Evolutionary conservation across 352 stramenopile species (phyloP), one percentile per base, ranked within the genome.

Genomic region (Phytophthora idaei): DNA sequence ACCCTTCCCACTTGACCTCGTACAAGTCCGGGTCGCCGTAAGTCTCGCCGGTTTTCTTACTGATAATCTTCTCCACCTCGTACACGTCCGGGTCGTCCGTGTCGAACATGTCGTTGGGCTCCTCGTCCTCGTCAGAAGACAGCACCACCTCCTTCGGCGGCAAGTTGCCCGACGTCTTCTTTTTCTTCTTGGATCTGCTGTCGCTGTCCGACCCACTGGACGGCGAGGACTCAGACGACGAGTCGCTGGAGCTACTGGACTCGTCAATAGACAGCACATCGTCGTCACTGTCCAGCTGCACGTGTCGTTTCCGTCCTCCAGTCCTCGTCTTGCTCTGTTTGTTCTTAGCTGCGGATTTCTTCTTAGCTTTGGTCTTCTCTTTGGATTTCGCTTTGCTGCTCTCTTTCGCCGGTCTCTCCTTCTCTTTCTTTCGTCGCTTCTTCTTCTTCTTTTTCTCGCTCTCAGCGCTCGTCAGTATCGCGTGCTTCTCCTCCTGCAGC

Each of bases 1-100:
- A 94, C 29, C 83, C 85, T 49, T 90, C 82, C 85, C 85, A 94
- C 60, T 92, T 92, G 61, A 94, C 90, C 34, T 90, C 67, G 60
- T 94, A 94, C 79, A 83, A 49, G 44, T 92, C 85, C 2, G 68
- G 56, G 10, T 92, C 76, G 10, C 85, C 83, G 44, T 83, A 90
- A 12, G 28, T 59, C 17, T 71, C 55, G 1, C 76, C 80, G 2
- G 63, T 57, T 34, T 78, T 79, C 69, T 91, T 92, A 28, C 85
- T 64, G 15, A 92, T 54, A 47, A 94, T 90, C 15, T 63, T 74
- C 61, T 94, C 85, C 46, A 94, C 85, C 48, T 94, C 85, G 68
- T 92, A 94, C 69, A 94, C 85, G 44, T 94, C 83, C 21, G 85
- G 85, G 55, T 94, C 85, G 17, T 87, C 81, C 34, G 72, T 79